phyloP scores from a whole-genome alignment of 352 stramenopile species.

The Albugo laibachii region DNA sequence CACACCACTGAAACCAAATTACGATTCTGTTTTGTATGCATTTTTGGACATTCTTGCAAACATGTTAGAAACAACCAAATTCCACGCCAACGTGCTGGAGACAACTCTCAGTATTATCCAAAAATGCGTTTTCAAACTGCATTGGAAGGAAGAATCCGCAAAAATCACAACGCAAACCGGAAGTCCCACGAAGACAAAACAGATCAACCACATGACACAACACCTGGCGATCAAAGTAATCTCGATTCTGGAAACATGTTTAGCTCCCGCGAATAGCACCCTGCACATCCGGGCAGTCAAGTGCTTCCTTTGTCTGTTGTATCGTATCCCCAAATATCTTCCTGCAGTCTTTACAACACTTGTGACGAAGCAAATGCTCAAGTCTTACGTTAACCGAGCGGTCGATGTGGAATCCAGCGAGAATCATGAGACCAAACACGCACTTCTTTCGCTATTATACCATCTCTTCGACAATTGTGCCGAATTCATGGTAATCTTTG shows the following conservation, averaged over 20 bases:
- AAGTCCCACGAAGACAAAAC: background rate
- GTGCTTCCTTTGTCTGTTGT: conserved; percentile 39
- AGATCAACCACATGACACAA: conserved; percentile 5
- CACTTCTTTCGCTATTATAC: conserved; percentile 36
- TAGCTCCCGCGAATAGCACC: conserved; percentile 31
- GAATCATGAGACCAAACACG: conserved; percentile 43
- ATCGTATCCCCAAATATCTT: conserved; percentile 16
- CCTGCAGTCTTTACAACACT: conserved; percentile 17
- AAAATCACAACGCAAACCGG: background rate
- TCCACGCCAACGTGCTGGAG: conserved; percentile 45
- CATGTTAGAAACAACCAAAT: conserved; percentile 14
- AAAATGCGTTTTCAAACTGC: conserved; percentile 49
- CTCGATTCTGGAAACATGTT: conserved; percentile 17
- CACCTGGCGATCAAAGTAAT: conserved; percentile 22
- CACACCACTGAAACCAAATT: conserved; percentile 29
- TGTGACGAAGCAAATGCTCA: conserved; percentile 23
- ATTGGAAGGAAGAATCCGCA: conserved; percentile 14
- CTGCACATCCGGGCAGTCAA: conserved; percentile 50
- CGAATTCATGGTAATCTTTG: conserved; percentile 29
- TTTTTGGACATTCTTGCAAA: conserved; percentile 35
- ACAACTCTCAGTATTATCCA: conserved; percentile 44
- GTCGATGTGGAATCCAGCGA: conserved; percentile 25
- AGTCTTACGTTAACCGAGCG: conserved; percentile 30
- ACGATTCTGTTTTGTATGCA: conserved; percentile 29
- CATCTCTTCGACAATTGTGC: conserved; percentile 40